A percentile compares a stretch with the other conserved stretches of the same genome.
Conservation (phyloP, 352 stramenopile genomes). For the Lagenidium sp. region DNA sequence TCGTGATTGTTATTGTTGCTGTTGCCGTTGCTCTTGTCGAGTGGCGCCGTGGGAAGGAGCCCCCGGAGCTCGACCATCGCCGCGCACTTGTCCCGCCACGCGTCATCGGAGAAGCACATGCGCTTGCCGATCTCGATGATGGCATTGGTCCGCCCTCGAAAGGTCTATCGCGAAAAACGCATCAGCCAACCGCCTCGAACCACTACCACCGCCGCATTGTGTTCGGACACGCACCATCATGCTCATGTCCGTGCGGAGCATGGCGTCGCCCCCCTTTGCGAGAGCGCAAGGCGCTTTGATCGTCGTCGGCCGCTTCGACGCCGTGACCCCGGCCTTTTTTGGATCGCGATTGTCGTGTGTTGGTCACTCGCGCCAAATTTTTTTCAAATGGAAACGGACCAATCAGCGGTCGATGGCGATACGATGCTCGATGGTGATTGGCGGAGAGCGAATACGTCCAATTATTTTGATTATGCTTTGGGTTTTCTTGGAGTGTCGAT, state of each 20-base stretch:
- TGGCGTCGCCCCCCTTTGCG: slow-evolving; percentile 1
- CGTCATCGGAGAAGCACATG: slow-evolving; percentile 36
- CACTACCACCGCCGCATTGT: background rate
- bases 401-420: no score
- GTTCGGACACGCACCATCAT: slow-evolving; percentile 27
- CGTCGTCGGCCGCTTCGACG: no score
- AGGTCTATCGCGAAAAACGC: slow-evolving; percentile 17
- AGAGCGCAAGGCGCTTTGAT: no score
- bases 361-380: no score
- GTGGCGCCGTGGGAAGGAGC: slow-evolving; percentile 11
- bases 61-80: slow-evolving; percentile 33
- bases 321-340: no score
- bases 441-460: no score
- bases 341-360: no score
- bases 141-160: slow-evolving; percentile 35
- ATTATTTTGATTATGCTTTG: no score
- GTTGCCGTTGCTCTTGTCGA: slow-evolving; percentile 3
- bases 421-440: no score
- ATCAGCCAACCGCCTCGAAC: background rate
- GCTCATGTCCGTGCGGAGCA: slow-evolving; percentile 33
- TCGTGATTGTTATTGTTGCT: no score
- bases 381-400: no score
- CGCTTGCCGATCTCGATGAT: slow-evolving; percentile 39
- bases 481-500: no score
- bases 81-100: slow-evolving; percentile 50